phyloP scores from a whole-genome alignment of 768 basidiomycete genomes.

The Tubosaeta brunneosetosa region DNA sequence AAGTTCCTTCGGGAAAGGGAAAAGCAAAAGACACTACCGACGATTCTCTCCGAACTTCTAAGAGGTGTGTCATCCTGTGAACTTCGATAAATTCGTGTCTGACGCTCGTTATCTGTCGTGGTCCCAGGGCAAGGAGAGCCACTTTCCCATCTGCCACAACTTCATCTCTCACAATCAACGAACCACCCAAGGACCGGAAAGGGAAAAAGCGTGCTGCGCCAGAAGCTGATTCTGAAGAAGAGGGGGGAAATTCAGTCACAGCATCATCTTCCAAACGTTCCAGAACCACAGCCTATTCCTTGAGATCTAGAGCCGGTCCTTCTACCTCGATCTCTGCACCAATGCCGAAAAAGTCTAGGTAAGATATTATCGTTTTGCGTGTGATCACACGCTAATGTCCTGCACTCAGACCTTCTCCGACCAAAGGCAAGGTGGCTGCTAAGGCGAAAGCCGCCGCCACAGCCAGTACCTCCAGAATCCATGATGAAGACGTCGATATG shows the following conservation, averaged over 20 bases:
- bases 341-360: conserved; percentile 80
- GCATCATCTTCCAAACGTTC: conserved; percentile 58
- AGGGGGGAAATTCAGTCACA: conserved; percentile 42
- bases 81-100: conserved; percentile 19
- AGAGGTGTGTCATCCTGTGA: conserved; percentile 53
- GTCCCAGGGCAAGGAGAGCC: conserved; percentile 55
- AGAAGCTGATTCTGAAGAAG: conserved; percentile 65
- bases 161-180: conserved; percentile 63
- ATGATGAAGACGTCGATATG: conserved; percentile 77
- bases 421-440: conserved; percentile 56
- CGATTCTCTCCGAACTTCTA: conserved; percentile 48
- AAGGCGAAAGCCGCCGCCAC: conserved; percentile 55
- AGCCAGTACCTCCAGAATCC: conserved; percentile 58
- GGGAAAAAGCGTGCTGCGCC: conserved; percentile 91
- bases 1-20: conserved; percentile 49
- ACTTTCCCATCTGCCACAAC: conserved; percentile 39
- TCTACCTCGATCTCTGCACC: conserved; percentile 40
- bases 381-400: conserved; percentile 10
- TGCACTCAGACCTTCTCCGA: conserved; percentile 40
- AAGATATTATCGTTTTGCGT: conserved; percentile 11
- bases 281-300: conserved; percentile 58
- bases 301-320: conserved; percentile 53
- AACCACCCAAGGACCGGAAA: conserved; percentile 69
- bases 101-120: conserved; percentile 30
- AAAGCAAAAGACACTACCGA: conserved; percentile 59